A percentile compares a stretch with the other conserved stretches of the same genome.
These are phyloP conservation scores for Phytophthora parvispora DNA, from an alignment of 352 stramenopile genomes.

Conservation along the genomic window DNA sequence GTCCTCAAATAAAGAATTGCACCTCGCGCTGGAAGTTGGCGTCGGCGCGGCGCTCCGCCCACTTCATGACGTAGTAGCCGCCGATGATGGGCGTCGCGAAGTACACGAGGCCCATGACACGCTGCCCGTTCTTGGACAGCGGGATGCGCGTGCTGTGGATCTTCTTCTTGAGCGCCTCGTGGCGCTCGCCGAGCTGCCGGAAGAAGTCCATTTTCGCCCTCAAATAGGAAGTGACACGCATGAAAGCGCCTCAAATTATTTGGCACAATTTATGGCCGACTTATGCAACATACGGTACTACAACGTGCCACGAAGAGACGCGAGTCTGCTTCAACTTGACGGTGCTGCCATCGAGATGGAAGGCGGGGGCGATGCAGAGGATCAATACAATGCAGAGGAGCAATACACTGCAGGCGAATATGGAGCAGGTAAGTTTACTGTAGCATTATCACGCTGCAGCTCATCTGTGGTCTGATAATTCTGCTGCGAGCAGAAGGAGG, in stretches of 20 bases:
- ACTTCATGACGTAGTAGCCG: constrained; percentile 96
- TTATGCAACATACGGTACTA: background rate
- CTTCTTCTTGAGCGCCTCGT: constrained; percentile 93
- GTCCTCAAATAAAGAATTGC: background rate
- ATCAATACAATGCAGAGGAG: background rate
- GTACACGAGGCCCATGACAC: constrained; percentile 91
- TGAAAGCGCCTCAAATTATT: background rate
- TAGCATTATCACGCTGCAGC: background rate
- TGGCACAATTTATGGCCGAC: background rate
- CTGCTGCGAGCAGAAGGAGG: background rate
- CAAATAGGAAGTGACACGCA: constrained; percentile 3
- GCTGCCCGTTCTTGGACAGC: constrained; percentile 88
- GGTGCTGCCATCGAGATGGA: constrained; percentile 8
- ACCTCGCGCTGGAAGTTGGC: constrained; percentile 85
- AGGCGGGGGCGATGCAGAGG: too few species aligned
- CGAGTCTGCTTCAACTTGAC: background rate
- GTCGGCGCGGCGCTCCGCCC: constrained; percentile 77
- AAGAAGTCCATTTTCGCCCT: constrained; percentile 77
- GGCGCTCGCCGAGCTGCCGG: constrained; percentile 72
- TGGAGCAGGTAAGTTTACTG: constrained; percentile 3
- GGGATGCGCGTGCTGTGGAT: constrained; percentile 94
- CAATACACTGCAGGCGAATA: background rate
- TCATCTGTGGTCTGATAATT: background rate
- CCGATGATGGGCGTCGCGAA: constrained; percentile 90
- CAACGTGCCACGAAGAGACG: constrained; percentile 15